Conservation (phyloP, 2,329 filamentous ascomycete species). For the Clarireedia hainanense region DNA sequence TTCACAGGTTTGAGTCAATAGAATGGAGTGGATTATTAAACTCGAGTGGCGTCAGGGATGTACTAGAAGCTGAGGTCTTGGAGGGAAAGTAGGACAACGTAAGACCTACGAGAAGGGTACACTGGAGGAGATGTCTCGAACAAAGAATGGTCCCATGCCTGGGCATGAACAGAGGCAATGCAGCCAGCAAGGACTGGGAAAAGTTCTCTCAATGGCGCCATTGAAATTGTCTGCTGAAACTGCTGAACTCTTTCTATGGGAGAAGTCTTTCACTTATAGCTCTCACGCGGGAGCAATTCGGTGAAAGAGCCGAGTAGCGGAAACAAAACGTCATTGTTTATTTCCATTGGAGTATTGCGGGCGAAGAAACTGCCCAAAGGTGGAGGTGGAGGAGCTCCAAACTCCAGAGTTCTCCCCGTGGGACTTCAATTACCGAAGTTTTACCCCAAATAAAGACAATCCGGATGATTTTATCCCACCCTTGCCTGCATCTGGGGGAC, state of each 20-base stretch:
- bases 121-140: constrained; percentile 13
- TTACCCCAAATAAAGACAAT: too few relatives aligned
- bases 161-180: constrained; percentile 3
- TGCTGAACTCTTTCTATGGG: background rate
- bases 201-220: constrained; percentile 4
- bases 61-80: background rate
- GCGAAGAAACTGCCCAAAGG: too few relatives aligned
- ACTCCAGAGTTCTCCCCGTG: too few relatives aligned
- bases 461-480: too few relatives aligned
- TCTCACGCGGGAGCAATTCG: background rate
- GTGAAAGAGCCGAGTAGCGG: background rate
- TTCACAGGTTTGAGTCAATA: background rate
- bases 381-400: too few relatives aligned
- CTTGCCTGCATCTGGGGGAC: too few relatives aligned
- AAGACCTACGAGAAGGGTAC: constrained; percentile 23
- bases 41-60: background rate
- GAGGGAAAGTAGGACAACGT: background rate
- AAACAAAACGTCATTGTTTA: too few relatives aligned
- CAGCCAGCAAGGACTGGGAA: background rate
- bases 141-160: constrained; percentile 4
- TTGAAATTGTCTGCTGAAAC: constrained; percentile 2
- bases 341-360: too few relatives aligned
- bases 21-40: too few relatives aligned
- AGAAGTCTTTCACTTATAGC: background rate
- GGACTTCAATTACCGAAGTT: too few relatives aligned